Evolutionary conservation across 139 green algal genomes (phyloP).

Genomic region (Chlorella sp.): DNA sequence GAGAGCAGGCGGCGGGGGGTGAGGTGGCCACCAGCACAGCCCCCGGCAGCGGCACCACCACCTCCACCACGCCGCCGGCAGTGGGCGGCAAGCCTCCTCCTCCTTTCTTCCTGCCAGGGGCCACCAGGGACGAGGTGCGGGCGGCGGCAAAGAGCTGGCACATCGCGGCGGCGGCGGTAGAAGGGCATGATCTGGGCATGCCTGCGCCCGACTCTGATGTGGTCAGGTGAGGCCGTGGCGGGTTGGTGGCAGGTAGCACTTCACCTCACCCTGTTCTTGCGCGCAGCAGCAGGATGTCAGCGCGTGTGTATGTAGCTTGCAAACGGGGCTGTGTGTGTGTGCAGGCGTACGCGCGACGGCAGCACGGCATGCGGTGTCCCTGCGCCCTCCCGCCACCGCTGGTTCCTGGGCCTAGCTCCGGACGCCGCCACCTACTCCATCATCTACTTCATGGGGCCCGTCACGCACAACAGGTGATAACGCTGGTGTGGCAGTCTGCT

Average conservation of each 20-base stretch:
- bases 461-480: slow-evolving; percentile 11
- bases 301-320: too few species aligned
- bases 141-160: too few species aligned
- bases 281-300: too few species aligned
- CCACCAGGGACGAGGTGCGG: background rate
- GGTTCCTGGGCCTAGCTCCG: slow-evolving; percentile 27
- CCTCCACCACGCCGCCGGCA: too few species aligned
- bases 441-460: slow-evolving; percentile 33
- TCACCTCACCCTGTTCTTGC: too few species aligned
- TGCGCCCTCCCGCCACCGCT: slow-evolving; percentile 5
- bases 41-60: too few species aligned
- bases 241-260: too few species aligned
- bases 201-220: background rate
- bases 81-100: background rate
- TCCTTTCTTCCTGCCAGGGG: background rate
- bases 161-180: background rate
- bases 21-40: background rate
- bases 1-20: background rate
- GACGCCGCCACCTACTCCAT: slow-evolving; percentile 37
- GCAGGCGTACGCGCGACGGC: too few species aligned
- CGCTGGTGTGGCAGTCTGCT: too few species aligned
- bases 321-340: too few species aligned
- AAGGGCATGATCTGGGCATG: slow-evolving; percentile 7
- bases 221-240: background rate
- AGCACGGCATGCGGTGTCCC: too few species aligned